Evolutionary conservation across 2,329 filamentous ascomycete species (phyloP), one percentile per base, ranked within the genome.

Genomic region (Cercospora beticola): DNA sequence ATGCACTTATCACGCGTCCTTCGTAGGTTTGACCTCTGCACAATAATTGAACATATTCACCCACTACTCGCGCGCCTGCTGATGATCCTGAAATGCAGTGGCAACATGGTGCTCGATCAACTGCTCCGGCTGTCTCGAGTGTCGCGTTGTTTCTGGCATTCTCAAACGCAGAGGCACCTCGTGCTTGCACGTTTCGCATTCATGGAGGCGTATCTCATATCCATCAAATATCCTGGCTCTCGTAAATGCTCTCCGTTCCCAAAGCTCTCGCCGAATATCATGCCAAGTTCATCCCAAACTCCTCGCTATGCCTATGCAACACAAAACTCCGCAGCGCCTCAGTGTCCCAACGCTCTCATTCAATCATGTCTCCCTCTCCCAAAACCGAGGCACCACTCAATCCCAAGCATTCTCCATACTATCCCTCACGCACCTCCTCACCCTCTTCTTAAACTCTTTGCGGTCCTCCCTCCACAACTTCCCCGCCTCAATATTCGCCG

Each of bases 401-500:
- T 79, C 77, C 77, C 76, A 79, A 54, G 74, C 78, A 68, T 70
- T 76, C 30, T 93, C 93, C 75, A 94, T 80, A 78, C 92, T 96
- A 80, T 92, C 91, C 74, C 92, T 83, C 1, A 97, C 93, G 76
- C 91, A 93, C 78, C 87, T 88, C 76, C 93, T 84, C 68, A 93
- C 94, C 70, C 87, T 84, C 81, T 87, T 90, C 81, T 92, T 88
- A 78, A 97, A 99, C 62, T 94, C 92, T 69, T 84, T 85, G 65
- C 84, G 82, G 76, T 97, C 92, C 76, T 95, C 92, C 63, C 95
- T 87, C 87, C 95, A 91, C 83, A 97, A 82, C 69, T 91, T 87
- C 10, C 94, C 95, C 3, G 95, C 95, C 83, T 98, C 94, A 30
- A 97, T 89, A 78, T 99, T 98, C 61, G 95, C 95, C 0, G 95